Base-by-base conservation (phyloP, 768 basidiomycete species). In the Suillus brevipes region DNA sequence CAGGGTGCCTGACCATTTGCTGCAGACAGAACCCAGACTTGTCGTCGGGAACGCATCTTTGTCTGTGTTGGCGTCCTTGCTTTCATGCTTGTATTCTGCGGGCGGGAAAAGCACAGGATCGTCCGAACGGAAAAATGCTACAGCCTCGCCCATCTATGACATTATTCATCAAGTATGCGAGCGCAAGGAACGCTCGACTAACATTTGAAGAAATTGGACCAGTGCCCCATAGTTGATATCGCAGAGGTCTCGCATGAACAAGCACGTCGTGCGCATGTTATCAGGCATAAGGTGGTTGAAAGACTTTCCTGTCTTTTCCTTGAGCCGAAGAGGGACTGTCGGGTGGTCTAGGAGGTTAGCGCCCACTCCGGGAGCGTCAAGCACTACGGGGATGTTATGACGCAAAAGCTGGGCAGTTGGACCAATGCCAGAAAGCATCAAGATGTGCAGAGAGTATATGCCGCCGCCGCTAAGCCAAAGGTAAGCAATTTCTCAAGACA, bases 341-440 rank as follows among this genome's bases (percentile, higher is more conserved):
- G 52, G 62, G 56, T 58, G 61, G 6, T 93, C 91, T 64, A 86
- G 78, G 18, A 92, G 81, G 71, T 91, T 80, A 18, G 82, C 79
- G 18, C 92, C 92, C 36, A 94, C 90, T n/a, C 85, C 86, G 5
- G 89, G 87, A 9, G 89, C 82, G 70, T 91, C 84, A 4, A 83
- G 73, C 16, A 87, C 79, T n/a, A 85, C 75, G 0, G 82, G 76
- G 40, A 94, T 86, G 5, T 75, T 75, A 63, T 86, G 78, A 28
- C 77, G 73, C 13, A 76, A 67, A 28, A 92, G 78, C 14, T 89
- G 82, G 0, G 76, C 81, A 5, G 79, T 78, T 34, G 89, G 87
- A 4, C 91, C 92, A 42, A 94, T 78, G 13, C 91, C 92, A 31
- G 88, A 89, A 14, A 89, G 78, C 79, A 88, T 80, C 14, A 89